Base-by-base conservation (phyloP, 805 yeast species). In the Yarrowia sp. region DNA sequence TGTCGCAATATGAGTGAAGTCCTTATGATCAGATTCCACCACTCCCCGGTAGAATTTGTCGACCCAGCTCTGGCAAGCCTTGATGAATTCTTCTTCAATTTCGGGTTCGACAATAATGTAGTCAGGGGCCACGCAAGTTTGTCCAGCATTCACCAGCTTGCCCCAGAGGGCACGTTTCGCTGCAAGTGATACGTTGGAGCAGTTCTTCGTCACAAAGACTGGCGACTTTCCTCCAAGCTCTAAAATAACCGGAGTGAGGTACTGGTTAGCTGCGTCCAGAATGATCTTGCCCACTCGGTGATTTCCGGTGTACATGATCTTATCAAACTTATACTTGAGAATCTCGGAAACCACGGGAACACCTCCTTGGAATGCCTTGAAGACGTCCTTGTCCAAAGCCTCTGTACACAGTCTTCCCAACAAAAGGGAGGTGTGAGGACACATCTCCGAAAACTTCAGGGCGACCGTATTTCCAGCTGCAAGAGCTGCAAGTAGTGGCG, bases 211-310 rank as follows among this genome's bases (percentile, higher is more conserved):
- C 33, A 58, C 65, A 72, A 92, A 83, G 1, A 85, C 90, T 0
- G 98, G 98, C 5, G 94, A 88, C 76, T 93, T 93, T 6, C 98
- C 98, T 67, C 98, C 98, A 55, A 93, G 81, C 78, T 93, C 98
- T 69, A 93, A 81, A 12, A 89, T 78, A 12, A 84, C 84, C 0
- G 98, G 98, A 0, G 96, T 91, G 71, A 92, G 81, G 24, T 85
- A 84, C 77, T 90, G 86, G 13, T 94, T 95, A 0, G 98, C 97
- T 52, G 90, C 89, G 69, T 82, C 79, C 33, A 93, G 88, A 36
- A 94, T 86, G 64, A 91, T 85, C 46, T 83, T 85, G 19, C 97
- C 98, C 34, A 92, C 96, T 24, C 75, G 75, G 17, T 85, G 83
- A 39, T 90, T 87, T 24, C 98, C 98, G 4, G 98, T 94, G 77